Evolutionary conservation across 129 eudicot genomes (phyloP), one percentile per base, ranked within the genome.

Genomic region (Dittrichia graveolens): DNA sequence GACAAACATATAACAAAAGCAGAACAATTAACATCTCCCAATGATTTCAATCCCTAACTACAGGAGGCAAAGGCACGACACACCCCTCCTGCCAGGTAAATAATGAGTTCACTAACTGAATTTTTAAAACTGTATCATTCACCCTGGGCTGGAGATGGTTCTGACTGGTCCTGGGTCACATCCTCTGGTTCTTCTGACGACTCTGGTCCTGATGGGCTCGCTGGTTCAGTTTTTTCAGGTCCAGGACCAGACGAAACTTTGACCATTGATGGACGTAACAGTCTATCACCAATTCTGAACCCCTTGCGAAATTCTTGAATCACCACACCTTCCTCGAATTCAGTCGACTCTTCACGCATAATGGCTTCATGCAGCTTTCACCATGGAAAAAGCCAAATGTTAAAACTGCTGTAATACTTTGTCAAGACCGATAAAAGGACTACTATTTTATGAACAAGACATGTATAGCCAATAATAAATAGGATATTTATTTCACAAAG

Each of bases 171-270:
- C 61, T 74, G 75, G 31, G 57, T 56, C 34, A 46, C 84, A 65
- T 43, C 81, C 48, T 83, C 81, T 61, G 69, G 13, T 48, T 61
- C 87, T 8, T 70, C 73, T 0, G 68, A 43, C 31, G 74, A 72
- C 48, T 70, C 77, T 10, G 67, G 50, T 59, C 14, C 80, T 15
- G 77, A 61, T 55, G 72, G 72, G 66, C 72, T 61, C 45, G 42
- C 77, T 7, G 85, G 65, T 62, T 81, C 82, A 12, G 82, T 47
- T 6, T 69, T 84, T 19, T 78, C 77, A 61, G 96, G 96, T 55
- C 96, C 97, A 19, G 97, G 97, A 7, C 92, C 96, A 56, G 97
- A 82, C 1, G 96, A 88, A 8, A 91, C 97, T 77, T 91, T 91
- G 78, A 91, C 97, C 97, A 91, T 91, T 49, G 97, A 82, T 19